Conservation (phyloP, 2,329 filamentous ascomycete genomes). For the Phyllosticta citriasiana region DNA sequence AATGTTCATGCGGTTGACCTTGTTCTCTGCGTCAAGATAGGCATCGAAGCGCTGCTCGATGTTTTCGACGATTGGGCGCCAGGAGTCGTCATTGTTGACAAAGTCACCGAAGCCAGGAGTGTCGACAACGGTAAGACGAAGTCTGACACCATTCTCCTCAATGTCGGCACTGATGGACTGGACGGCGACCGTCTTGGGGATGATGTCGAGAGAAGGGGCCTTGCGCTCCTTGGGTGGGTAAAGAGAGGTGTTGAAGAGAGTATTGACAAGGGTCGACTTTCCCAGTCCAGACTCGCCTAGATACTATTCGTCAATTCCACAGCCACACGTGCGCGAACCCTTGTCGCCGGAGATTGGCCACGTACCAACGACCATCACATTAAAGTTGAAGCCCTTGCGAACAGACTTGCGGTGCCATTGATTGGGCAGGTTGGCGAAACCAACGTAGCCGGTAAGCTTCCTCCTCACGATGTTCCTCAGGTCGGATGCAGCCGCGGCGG, state of each 20-base stretch:
- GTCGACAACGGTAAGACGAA: constrained; percentile 92
- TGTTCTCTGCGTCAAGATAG: constrained; percentile 98
- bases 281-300: constrained; percentile 96
- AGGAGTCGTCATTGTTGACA: constrained; percentile 99
- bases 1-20: constrained; percentile 99
- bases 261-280: constrained; percentile 99
- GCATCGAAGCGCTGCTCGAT: constrained; percentile 98
- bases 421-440: constrained; percentile 97
- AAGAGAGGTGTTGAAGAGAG: constrained; percentile 97
- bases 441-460: constrained; percentile 97
- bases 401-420: constrained; percentile 99
- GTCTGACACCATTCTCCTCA: constrained; percentile 94
- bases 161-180: constrained; percentile 55
- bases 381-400: constrained; percentile 99
- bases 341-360: constrained; percentile 1
- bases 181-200: constrained; percentile 66
- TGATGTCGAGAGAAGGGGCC: constrained; percentile 92
- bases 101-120: constrained; percentile 98
- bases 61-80: constrained; percentile 98
- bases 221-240: constrained; percentile 99
- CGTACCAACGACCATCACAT: constrained; percentile 98
- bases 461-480: constrained; percentile 94
- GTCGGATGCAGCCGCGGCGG: constrained; percentile 38
- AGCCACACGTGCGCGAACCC: background rate
- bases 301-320: constrained; percentile 4